Percentiles rank a stretch among this genome's conserved stretches.
These are phyloP conservation scores for Musa beccarii DNA, from an alignment of 176 grass and related monocot genomes.

Conservation along the genomic window DNA sequence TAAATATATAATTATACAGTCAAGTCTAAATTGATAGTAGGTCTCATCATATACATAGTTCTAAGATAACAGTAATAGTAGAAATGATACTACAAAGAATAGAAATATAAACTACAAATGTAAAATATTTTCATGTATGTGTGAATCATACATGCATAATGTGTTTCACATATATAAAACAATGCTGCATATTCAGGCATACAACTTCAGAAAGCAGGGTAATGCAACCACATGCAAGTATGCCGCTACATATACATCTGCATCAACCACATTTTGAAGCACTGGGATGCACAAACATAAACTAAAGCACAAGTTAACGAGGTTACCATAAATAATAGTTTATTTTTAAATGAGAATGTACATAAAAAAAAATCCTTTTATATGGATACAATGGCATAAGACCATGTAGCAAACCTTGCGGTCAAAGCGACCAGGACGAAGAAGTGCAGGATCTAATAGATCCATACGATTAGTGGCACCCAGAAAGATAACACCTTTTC, in stretches of 20 bases:
- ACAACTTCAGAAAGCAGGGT: not conserved
- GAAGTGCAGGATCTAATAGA: conserved; percentile 33
- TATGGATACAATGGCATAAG: not conserved
- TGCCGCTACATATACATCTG: no score
- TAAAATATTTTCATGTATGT: not conserved
- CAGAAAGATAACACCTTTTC: conserved; percentile 34
- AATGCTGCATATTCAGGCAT: not conserved
- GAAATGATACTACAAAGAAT: not conserved
- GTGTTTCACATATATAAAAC: not conserved
- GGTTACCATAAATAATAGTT: not conserved
- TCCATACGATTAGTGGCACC: conserved; percentile 37
- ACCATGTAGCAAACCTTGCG: conserved; percentile 28
- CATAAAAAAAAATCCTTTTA: not conserved
- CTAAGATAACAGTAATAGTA: not conserved
- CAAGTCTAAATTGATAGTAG: no score
- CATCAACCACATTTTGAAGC: not conserved
- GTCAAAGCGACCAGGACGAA: conserved; percentile 36
- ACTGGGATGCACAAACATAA: not conserved
- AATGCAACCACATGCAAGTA: not conserved
- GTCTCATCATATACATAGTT: no score
- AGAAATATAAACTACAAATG: not conserved
- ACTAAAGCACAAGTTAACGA: not conserved
- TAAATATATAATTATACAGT: no score
- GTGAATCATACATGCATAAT: not conserved
- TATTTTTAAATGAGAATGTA: not conserved